Percentiles rank a stretch among this genome's conserved stretches.
Conservation (phyloP, 1,284 basidiomycete genomes). For the Stereum hirsutum region DNA sequence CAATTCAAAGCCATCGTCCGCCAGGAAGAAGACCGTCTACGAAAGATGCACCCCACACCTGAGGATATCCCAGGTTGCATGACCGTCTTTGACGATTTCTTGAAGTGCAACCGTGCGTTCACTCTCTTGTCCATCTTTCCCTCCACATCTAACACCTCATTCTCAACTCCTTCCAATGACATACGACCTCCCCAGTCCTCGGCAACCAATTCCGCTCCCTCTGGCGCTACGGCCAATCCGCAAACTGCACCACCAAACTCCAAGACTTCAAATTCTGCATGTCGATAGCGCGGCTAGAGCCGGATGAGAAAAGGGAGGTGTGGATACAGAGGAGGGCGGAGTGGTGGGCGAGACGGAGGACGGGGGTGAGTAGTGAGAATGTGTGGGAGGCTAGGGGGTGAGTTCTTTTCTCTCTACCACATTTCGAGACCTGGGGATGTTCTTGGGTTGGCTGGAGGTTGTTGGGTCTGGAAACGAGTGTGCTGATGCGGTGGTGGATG, state of each 20-base stretch:
- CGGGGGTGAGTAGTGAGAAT: conserved; percentile 81
- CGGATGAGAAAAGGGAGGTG: conserved; percentile 67
- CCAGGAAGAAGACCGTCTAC: conserved; percentile 59
- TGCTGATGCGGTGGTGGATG: background rate
- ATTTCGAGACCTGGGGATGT: background rate
- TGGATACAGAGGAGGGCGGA: conserved; percentile 87
- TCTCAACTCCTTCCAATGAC: background rate
- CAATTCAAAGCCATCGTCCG: conserved; percentile 40
- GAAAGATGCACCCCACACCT: conserved; percentile 54
- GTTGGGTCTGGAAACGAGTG: background rate
- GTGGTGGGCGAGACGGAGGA: conserved; percentile 79
- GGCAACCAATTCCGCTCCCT: conserved; percentile 77
- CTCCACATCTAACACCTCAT: conserved; percentile 3
- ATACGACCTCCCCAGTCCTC: conserved; percentile 42
- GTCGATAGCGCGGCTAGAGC: conserved; percentile 70
- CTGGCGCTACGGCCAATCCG: conserved; percentile 79
- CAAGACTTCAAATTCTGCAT: conserved; percentile 97
- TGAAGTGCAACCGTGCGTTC: conserved; percentile 65
- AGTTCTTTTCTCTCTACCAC: conserved; percentile 17
- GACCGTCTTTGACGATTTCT: conserved; percentile 69
- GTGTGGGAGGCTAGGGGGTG: conserved; percentile 87
- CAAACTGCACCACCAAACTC: conserved; percentile 72
- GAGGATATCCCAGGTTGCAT: conserved; percentile 81
- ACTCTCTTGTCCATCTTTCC: background rate
- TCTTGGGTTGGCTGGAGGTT: background rate